Percentiles rank a stretch among this genome's conserved stretches.
Evolutionary conservation across 805 yeast genomes (phyloP).

Genomic region (Wickerhamiella alocasiicola): DNA sequence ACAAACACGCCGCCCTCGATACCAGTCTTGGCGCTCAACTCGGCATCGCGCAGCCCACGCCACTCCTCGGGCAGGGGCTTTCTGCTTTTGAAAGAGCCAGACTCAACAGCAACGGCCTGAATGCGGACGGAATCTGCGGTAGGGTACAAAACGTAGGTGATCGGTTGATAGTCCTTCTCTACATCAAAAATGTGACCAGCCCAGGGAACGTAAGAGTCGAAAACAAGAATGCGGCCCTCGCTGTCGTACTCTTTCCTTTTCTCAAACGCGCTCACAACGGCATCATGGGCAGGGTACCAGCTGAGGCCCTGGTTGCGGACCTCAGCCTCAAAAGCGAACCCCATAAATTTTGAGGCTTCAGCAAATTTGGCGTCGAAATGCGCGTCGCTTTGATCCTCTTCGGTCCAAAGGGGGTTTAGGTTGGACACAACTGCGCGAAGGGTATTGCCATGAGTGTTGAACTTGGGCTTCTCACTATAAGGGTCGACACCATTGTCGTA

Average conservation of each 20-base stretch:
- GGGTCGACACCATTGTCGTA: slow-evolving; percentile 84
- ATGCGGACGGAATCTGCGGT: slow-evolving; percentile 75
- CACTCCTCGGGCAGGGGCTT: slow-evolving; percentile 78
- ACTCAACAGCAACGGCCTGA: slow-evolving; percentile 76
- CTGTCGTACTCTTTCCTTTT: slow-evolving; percentile 47
- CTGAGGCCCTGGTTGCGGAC: slow-evolving; percentile 64
- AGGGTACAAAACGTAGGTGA: slow-evolving; percentile 66
- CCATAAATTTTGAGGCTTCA: slow-evolving; percentile 72
- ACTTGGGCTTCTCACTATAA: slow-evolving; percentile 45
- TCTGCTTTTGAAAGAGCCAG: slow-evolving; percentile 73
- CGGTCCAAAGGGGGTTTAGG: slow-evolving; percentile 79
- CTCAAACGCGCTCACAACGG: slow-evolving; percentile 60
- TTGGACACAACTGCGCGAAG: slow-evolving; percentile 67
- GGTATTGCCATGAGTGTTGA: slow-evolving; percentile 59
- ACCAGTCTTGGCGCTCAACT: slow-evolving; percentile 59
- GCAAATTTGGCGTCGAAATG: slow-evolving; percentile 49
- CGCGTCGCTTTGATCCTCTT: slow-evolving; percentile 48
- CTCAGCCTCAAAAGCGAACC: slow-evolving; percentile 56
- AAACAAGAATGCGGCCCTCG: slow-evolving; percentile 61
- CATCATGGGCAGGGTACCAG: slow-evolving; percentile 81
- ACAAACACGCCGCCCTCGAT: slow-evolving; percentile 79
- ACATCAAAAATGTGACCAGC: slow-evolving; percentile 74
- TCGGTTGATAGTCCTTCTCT: slow-evolving; percentile 42
- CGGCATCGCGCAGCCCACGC: slow-evolving; percentile 94
- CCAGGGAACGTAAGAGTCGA: slow-evolving; percentile 85